Evolutionary conservation across 257 asterid genomes (phyloP).

Genomic region (Penstemon davidsonii): DNA sequence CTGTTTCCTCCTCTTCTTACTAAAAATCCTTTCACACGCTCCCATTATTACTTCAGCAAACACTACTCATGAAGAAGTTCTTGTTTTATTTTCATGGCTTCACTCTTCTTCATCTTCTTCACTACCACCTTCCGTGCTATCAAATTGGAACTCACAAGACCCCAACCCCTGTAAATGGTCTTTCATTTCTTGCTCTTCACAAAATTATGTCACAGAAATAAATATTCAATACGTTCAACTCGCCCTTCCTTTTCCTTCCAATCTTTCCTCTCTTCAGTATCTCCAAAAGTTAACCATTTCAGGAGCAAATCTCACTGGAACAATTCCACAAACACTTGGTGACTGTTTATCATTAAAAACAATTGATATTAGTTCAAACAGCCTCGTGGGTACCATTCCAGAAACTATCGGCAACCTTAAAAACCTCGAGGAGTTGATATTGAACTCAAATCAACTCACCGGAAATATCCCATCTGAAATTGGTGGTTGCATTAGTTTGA

Average conservation of each 20-base stretch:
- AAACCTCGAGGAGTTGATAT: conserved; percentile 47
- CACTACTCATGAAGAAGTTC: conserved; percentile 34
- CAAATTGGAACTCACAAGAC: conserved; percentile 57
- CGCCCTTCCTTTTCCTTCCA: conserved; percentile 56
- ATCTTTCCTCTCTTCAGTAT: conserved; percentile 52
- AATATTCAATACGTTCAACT: conserved; percentile 45
- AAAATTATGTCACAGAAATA: conserved; percentile 43
- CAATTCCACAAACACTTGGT: conserved; percentile 59
- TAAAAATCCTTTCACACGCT: conserved; percentile 25
- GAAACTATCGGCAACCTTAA: conserved; percentile 46
- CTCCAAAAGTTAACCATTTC: conserved; percentile 52
- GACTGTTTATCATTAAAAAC: conserved; percentile 42
- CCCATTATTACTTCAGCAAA: conserved; percentile 25
- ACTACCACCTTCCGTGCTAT: conserved; percentile 35
- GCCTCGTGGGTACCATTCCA: conserved; percentile 56
- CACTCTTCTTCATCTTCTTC: conserved; percentile 43
- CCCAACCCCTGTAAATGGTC: conserved; percentile 67
- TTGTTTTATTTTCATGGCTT: conserved; percentile 60
- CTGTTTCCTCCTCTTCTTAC: conserved; percentile 33
- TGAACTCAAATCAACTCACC: conserved; percentile 55
- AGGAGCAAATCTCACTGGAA: conserved; percentile 70
- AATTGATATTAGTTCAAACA: conserved; percentile 59
- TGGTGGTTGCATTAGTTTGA: conserved; percentile 45
- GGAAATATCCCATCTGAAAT: conserved; percentile 59
- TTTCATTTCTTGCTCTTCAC: conserved; percentile 47